Conservation (phyloP, 2,329 filamentous ascomycete genomes). For the Dactylellina haptotyla region DNA sequence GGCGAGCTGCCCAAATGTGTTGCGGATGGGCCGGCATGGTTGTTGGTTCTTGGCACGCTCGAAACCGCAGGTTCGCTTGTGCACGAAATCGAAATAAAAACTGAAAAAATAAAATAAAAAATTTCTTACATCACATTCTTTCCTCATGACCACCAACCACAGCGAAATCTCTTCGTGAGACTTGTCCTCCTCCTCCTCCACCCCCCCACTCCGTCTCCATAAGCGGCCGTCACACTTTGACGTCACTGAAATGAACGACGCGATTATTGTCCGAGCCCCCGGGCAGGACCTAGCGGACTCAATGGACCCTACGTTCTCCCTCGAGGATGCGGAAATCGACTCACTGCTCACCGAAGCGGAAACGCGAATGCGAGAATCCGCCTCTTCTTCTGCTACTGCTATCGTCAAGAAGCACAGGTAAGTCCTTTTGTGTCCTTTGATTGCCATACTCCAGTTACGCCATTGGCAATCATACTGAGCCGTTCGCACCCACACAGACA, state of each 20-base stretch:
- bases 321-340: slow-evolving; percentile 61
- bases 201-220: slow-evolving; percentile 29
- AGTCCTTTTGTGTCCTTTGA: slow-evolving; percentile 22
- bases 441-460: background rate
- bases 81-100: slow-evolving; percentile 10
- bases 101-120: too few relatives aligned
- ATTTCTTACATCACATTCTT: slow-evolving; percentile 26
- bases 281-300: slow-evolving; percentile 37
- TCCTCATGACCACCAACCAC: slow-evolving; percentile 20
- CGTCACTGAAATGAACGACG: slow-evolving; percentile 46
- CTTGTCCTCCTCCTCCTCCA: background rate
- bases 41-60: slow-evolving; percentile 12
- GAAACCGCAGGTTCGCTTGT: background rate
- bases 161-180: slow-evolving; percentile 14
- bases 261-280: slow-evolving; percentile 36
- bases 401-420: slow-evolving; percentile 43
- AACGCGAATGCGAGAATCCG: slow-evolving; percentile 59
- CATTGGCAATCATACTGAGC: slow-evolving; percentile 14
- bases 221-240: slow-evolving; percentile 31
- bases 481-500: background rate
- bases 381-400: slow-evolving; percentile 21
- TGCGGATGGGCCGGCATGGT: background rate
- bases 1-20: too few relatives aligned
- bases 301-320: slow-evolving; percentile 53
- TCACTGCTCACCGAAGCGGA: slow-evolving; percentile 62